A percentile compares a stretch with the other conserved stretches of the same genome.
These are phyloP conservation scores for Neurospora cerealis DNA, from an alignment of 495 filamentous ascomycete genomes.

Conservation along the genomic window DNA sequence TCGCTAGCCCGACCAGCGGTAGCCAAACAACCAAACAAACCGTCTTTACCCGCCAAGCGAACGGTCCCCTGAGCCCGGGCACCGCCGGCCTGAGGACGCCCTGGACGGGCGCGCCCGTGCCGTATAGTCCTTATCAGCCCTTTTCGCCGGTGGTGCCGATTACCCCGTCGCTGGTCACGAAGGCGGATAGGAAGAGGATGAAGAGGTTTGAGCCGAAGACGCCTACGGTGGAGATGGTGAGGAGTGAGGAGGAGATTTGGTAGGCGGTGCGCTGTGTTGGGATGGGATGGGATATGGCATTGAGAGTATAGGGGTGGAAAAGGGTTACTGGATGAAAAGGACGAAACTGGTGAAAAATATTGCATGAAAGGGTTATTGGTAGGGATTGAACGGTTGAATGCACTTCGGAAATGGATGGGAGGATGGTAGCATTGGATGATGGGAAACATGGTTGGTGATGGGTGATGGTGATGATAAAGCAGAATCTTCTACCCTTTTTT, in stretches of 20 bases:
- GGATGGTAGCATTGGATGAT: no score
- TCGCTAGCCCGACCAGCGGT: conserved; percentile 33
- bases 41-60: conserved; percentile 53
- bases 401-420: no score
- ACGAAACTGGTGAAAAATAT: no score
- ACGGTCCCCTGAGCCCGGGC: conserved; percentile 33
- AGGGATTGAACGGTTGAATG: no score
- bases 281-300: not conserved
- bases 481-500: not conserved
- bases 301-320: no score
- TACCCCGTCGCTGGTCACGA: conserved; percentile 69
- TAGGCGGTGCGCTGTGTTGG: conserved; percentile 12
- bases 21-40: conserved; percentile 61
- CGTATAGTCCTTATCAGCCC: conserved; percentile 88
- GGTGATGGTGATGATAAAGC: not conserved
- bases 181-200: conserved; percentile 61
- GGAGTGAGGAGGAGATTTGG: conserved; percentile 44
- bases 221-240: conserved; percentile 44
- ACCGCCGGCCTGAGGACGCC: conserved; percentile 45
- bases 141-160: conserved; percentile 81
- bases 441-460: not conserved
- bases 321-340: no score
- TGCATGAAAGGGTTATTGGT: no score
- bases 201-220: conserved; percentile 49
- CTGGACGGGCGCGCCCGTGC: conserved; percentile 62